Base-by-base conservation (phyloP, 352 stramenopile species). In the Aphanomyces stellatus region DNA sequence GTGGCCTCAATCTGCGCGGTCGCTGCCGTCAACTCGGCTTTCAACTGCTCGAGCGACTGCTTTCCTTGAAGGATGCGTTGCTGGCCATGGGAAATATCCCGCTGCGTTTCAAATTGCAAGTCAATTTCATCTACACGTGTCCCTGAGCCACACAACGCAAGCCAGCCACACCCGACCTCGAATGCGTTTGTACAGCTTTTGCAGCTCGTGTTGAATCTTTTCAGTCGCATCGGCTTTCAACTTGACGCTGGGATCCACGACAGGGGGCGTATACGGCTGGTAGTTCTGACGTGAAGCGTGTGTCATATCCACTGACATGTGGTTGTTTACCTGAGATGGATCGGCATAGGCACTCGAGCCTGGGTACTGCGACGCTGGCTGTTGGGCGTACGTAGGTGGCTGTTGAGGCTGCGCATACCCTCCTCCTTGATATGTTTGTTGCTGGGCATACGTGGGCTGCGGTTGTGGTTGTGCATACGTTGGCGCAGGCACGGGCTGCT, bases 41-140 rank as follows among this genome's bases (percentile, higher is more conserved):
- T 81, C 30, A 93, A 53, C 22, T 87, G 81, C 37, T 86, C 73
- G 5, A 95, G 75, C 57, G 82, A 90, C 49, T 90, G 81, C 30
- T 93, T 68, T 4, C 87, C 87, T 43, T 81, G 75, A 48, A 90
- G 79, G 25, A 95, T 78, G 28, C 85, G 87, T 43, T 93, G 82
- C 61, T 75, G 72, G 22, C 85, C 92, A 61, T 95, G 82, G 1
- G 83, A 87, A 17, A 95, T 71, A 63, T 92, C 81, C 1, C 92
- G 74, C 61, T 92, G 84, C 66, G 92, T 83, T 62, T 95, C 87
- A 65, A 92, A 93, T 71, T 95, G 85, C 41, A 89, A 33, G 71
- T 95, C 87, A 37, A 92, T 67, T 57, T 67, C 60, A 22, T 67
- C 60, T 67, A 43, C 5, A n/a, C 33, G 13, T n/a, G n/a, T n/a